A percentile compares a stretch with the other conserved stretches of the same genome.
phyloP scores from a whole-genome alignment of 2,329 filamentous ascomycete genomes.

The Epichloe gansuensis region DNA sequence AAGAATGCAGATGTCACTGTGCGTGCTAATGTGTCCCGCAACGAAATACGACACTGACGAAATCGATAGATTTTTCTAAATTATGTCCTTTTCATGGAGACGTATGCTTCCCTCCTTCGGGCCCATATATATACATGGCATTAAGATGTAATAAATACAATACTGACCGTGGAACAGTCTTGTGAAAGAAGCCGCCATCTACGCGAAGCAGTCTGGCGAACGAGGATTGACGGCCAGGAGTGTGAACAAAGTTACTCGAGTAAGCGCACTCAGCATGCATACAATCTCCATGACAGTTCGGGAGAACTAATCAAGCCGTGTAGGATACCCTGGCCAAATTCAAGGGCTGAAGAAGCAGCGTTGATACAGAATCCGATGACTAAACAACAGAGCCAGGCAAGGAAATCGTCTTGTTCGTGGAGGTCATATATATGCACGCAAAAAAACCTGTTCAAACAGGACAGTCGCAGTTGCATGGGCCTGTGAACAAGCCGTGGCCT shows the following conservation, averaged over 20 bases:
- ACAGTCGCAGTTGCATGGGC: neutral
- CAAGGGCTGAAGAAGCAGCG: slow-evolving; percentile 39
- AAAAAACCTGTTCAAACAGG: neutral
- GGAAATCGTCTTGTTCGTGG: neutral
- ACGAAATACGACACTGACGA: slow-evolving; percentile 13
- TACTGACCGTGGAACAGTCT: slow-evolving; percentile 35
- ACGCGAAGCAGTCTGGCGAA: slow-evolving; percentile 61
- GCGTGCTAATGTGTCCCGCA: slow-evolving; percentile 14
- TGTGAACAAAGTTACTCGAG: slow-evolving; percentile 65
- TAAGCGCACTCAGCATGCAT: slow-evolving; percentile 24
- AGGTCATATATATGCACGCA: neutral
- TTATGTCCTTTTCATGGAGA: slow-evolving; percentile 70
- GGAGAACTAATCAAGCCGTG: neutral
- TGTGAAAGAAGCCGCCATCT: slow-evolving; percentile 67
- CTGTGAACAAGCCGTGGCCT: neutral
- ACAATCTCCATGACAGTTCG: neutral
- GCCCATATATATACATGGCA: neutral
- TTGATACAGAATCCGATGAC: neutral
- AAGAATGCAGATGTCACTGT: slow-evolving; percentile 82
- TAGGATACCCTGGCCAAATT: slow-evolving; percentile 56
- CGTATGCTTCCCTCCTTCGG: slow-evolving; percentile 23
- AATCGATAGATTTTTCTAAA: slow-evolving; percentile 63
- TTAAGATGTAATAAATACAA: neutral
- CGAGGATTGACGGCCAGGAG: slow-evolving; percentile 61
- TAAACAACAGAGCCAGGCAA: neutral